A percentile compares a stretch with the other conserved stretches of the same genome.
Evolutionary conservation across 169 alveolate species (phyloP).

Genomic region (Babesia divergens): DNA sequence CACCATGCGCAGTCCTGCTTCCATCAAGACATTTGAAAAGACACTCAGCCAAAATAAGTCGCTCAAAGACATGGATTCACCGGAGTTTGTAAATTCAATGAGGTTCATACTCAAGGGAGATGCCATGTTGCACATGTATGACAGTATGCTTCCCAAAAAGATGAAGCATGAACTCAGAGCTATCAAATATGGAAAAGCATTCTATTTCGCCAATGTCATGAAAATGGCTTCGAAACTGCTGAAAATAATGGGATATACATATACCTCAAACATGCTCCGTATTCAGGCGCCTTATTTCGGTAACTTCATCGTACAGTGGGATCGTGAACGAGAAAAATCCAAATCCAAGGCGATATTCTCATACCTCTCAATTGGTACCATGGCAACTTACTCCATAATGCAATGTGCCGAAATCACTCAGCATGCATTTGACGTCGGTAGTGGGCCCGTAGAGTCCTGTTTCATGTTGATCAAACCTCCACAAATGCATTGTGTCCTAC

Average conservation of each 20-base stretch:
- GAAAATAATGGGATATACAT: slow-evolving; percentile 63
- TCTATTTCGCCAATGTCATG: slow-evolving; percentile 69
- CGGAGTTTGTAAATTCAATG: slow-evolving; percentile 67
- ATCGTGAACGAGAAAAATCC: slow-evolving; percentile 65
- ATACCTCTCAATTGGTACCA: slow-evolving; percentile 71
- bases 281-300: slow-evolving; percentile 81
- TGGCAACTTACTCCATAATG: slow-evolving; percentile 72
- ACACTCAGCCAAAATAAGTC: slow-evolving; percentile 62
- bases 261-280: slow-evolving; percentile 66
- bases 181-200: slow-evolving; percentile 74
- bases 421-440: slow-evolving; percentile 75
- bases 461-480: slow-evolving; percentile 67
- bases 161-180: slow-evolving; percentile 73
- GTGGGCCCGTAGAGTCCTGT: slow-evolving; percentile 71
- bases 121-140: slow-evolving; percentile 71
- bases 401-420: slow-evolving; percentile 75
- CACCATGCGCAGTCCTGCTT: slow-evolving; percentile 73
- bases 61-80: slow-evolving; percentile 65
- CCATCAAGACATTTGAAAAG: slow-evolving; percentile 70
- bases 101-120: slow-evolving; percentile 76
- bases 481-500: slow-evolving; percentile 53
- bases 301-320: slow-evolving; percentile 73
- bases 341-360: slow-evolving; percentile 62
- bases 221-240: slow-evolving; percentile 66
- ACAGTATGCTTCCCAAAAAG: slow-evolving; percentile 69